Evolutionary conservation across 2,329 filamentous ascomycete genomes (phyloP).

Genomic region (Aspergillus ustus): DNA sequence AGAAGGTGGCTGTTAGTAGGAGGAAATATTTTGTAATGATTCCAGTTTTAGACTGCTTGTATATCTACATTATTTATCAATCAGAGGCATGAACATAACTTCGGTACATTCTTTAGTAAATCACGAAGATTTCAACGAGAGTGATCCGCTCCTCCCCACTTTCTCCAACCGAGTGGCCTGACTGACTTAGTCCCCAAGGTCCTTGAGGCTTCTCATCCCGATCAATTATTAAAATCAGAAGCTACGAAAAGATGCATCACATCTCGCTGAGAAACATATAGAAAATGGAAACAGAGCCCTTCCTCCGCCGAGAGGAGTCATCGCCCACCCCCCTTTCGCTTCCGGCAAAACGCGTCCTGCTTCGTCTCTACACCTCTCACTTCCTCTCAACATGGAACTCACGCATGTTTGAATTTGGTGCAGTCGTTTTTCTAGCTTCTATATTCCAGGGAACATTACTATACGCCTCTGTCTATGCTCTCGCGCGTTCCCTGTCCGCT

Average conservation of each 20-base stretch:
- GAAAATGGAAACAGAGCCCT: constrained; percentile 14
- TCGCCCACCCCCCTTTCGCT: background rate
- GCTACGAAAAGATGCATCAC: background rate
- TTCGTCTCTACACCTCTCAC: constrained; percentile 61
- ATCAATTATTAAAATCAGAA: background rate
- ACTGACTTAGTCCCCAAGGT: background rate
- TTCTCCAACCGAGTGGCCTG: background rate
- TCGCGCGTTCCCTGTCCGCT: constrained; percentile 62
- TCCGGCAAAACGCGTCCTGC: constrained; percentile 19
- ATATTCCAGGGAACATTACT: constrained; percentile 65
- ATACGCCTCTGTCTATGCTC: constrained; percentile 71
- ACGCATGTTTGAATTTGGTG: constrained; percentile 66
- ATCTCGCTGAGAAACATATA: background rate
- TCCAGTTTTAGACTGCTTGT: constrained; percentile 6
- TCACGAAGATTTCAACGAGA: background rate
- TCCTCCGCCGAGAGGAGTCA: background rate
- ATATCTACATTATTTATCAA: constrained; percentile 9
- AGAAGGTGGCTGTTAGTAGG: background rate
- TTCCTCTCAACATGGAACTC: constrained; percentile 68
- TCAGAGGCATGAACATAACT: background rate
- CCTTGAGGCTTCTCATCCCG: background rate
- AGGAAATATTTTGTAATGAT: background rate
- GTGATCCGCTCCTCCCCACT: constrained; percentile 4
- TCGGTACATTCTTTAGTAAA: background rate
- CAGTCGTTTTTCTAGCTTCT: constrained; percentile 62